Evolutionary conservation across 257 asterid genomes (phyloP).

Genomic region (Rauvolfia tetraphylla): DNA sequence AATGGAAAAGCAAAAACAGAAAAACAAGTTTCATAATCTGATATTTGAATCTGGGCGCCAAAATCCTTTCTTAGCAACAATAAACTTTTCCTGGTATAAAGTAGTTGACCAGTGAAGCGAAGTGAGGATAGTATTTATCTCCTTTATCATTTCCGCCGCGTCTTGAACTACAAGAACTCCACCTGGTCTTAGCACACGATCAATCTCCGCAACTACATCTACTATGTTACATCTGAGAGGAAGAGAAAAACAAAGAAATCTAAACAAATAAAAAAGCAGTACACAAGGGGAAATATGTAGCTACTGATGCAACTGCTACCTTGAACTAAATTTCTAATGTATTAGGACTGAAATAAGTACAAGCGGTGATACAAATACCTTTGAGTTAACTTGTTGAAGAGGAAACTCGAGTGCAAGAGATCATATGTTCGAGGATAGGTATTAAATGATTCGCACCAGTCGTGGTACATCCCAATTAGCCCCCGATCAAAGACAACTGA

Average conservation of each 20-base stretch:
- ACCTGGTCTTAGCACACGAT: constrained; percentile 74
- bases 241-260: neutral
- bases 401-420: constrained; percentile 78
- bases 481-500: constrained; percentile 73
- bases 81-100: constrained; percentile 59
- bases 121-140: constrained; percentile 44
- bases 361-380: constrained; percentile 36
- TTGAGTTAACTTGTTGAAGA: constrained; percentile 49
- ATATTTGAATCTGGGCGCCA: constrained; percentile 53
- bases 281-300: neutral
- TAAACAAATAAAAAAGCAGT: neutral
- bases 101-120: constrained; percentile 72
- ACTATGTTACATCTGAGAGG: constrained; percentile 60
- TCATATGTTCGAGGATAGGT: constrained; percentile 88
- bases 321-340: neutral
- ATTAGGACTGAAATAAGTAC: neutral
- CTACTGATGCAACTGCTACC: neutral
- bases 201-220: constrained; percentile 70
- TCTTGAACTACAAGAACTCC: constrained; percentile 77
- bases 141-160: constrained; percentile 38
- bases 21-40: neutral
- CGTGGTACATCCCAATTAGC: constrained; percentile 76
- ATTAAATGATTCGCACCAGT: constrained; percentile 85
- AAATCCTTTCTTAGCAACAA: constrained; percentile 65
- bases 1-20: neutral